Evolutionary conservation across 495 filamentous ascomycete genomes (phyloP).

Genomic region (Daldinia vernicosa): DNA sequence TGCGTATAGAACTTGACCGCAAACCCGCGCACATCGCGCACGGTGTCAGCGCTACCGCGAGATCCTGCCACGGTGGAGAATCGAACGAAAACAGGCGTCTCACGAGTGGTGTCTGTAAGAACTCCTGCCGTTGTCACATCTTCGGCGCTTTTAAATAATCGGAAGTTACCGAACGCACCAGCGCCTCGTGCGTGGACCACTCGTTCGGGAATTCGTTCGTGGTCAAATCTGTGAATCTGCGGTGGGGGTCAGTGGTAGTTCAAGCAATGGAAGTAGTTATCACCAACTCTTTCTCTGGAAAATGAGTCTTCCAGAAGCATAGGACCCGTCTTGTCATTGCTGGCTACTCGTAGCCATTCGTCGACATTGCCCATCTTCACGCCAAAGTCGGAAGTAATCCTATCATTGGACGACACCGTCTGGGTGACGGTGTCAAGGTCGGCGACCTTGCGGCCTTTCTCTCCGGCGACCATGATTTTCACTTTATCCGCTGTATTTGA

Average conservation of each 20-base stretch:
- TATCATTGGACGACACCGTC: conserved; percentile 43
- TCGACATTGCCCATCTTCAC: conserved; percentile 78
- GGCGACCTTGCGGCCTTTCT: conserved; percentile 49
- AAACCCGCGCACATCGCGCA: conserved; percentile 28
- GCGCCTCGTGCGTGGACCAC: conserved; percentile 88
- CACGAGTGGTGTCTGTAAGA: conserved; percentile 80
- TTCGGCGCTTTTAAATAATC: conserved; percentile 70
- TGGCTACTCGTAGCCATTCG: conserved; percentile 77
- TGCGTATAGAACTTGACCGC: conserved; percentile 74
- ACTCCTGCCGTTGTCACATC: conserved; percentile 77
- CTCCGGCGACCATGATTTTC: conserved; percentile 41
- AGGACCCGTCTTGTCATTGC: conserved; percentile 70
- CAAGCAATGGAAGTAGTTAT: conserved; percentile 53
- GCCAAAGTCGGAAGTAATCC: conserved; percentile 80
- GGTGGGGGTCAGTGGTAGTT: neutral
- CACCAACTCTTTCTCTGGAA: conserved; percentile 74
- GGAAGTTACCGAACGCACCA: conserved; percentile 87
- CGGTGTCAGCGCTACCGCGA: conserved; percentile 57
- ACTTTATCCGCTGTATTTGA: conserved; percentile 33
- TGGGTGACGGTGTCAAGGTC: conserved; percentile 52
- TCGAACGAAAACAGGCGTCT: conserved; percentile 80
- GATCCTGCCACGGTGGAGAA: conserved; percentile 86
- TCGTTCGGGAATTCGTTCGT: conserved; percentile 74
- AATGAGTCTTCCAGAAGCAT: conserved; percentile 84
- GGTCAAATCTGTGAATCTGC: conserved; percentile 53